Base-by-base conservation (phyloP, 2,329 filamentous ascomycete genomes). In the Colletotrichum brevisporum region DNA sequence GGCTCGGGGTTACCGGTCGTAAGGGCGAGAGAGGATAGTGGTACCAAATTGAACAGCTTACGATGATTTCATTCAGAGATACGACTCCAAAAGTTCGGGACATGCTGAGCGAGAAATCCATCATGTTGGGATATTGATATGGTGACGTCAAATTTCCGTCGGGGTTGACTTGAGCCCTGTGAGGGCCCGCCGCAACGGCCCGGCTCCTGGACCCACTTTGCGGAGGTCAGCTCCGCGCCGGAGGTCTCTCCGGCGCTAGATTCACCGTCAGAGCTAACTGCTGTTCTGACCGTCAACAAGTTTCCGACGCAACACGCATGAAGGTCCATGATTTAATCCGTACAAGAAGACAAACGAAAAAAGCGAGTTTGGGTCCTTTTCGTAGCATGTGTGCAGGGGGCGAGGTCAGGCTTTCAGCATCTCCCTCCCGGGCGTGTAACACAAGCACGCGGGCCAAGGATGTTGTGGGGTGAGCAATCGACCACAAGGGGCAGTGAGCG, bases 141-240 rank as follows among this genome's bases (percentile, higher is more conserved):
- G 36, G 50, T 66, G 55, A 66, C 48, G 62, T 66, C 66, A 64
- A 58, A 8, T 16, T 41, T 13, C 18, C 8, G 5, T 6, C 16
- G 36, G 36, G n/a, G n/a, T 43, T 51, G 41, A 41, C 21, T 48
- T 53, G 27, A 64, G 60, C 26, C 48, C 48, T 31, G 39, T 9
- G 21, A 10, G 21, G 15, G 48, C 31, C 43, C 51, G 31, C 55
- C 31, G 55, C 54, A 27, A 27, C 48, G 53, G 65, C 16, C 60
- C 65, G 59, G 39, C 9, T 6, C 16, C 9, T 12, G 12, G 39
- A 12, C 16, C 65, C 55, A 50, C 31, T 36, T 45, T 3, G 6
- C 61, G 66, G 62, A 66, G 55, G 13, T 51, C 1, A 55, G 15
- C 50, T 60, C 61, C 66, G 54, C 31, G 15, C 21, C 18, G 55